Evolutionary conservation across 2,329 filamentous ascomycete species (phyloP), one percentile per base, ranked within the genome.

Genomic region (Calonectria pseudoreteaudii): DNA sequence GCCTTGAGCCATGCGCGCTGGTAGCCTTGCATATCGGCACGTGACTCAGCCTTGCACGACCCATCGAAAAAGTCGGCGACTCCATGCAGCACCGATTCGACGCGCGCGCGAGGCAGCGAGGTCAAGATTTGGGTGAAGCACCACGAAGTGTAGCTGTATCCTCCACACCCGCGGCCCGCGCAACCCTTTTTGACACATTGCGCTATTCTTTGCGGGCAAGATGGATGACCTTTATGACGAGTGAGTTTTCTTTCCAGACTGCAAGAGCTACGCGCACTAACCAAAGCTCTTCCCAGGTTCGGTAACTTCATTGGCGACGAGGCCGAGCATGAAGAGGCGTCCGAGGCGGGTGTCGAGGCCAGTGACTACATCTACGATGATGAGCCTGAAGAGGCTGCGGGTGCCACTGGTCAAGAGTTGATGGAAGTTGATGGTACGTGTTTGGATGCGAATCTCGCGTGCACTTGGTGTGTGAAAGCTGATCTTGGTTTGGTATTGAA

Each of bases 221-320:
- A 97, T 98, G 95, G 96, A 98, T 88, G 96, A 98, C 86, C 92
- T 98, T 80, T 98, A 98, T 85, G 96, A 98, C 87, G 96, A 98
- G 95, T 97, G 71, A 20, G 77, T 75, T 67, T 68, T 56, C 62
- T 31, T 56, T 41, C 36, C 53, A 8, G 38, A n/a, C 28, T 28
- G 64, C 20, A 49, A 31, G 75, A 58, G 70, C 72, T 50, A 74
- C 65, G 75, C 70, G 70, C 70, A 68, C 76, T 79, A 67, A 80
- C 79, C 71, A 71, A 69, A 65, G 13, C 41, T 75, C 53, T 65
- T 69, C 34, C 56, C 68, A 97, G 95, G 89, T 98, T 98, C 87
- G 96, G 96, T 82, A 98, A 98, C 88, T 98, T 97, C 86, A 98
- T 98, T 83, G 97, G 97, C 83, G 97, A 98, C 86, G 95, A 95